These are phyloP conservation scores for Termitomyces sp. DNA, from an alignment of 768 basidiomycete genomes.

Conservation along the genomic window DNA sequence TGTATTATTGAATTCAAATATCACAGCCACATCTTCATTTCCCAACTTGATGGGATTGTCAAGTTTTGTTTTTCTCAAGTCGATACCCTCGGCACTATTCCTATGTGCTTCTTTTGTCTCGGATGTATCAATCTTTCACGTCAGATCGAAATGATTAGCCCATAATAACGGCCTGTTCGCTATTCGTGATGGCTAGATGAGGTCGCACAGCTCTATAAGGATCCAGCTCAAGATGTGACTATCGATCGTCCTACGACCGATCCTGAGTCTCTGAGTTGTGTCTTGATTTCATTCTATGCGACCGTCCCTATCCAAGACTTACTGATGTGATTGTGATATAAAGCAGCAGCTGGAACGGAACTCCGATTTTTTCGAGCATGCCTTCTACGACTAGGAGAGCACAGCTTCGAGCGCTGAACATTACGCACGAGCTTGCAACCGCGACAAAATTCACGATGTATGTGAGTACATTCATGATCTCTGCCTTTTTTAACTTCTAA, in stretches of 20 bases:
- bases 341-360: constrained; percentile 9
- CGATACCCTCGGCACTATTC: neutral
- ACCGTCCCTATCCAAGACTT: constrained; percentile 6
- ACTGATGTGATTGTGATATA: constrained; percentile 12
- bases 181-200: neutral
- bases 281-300: constrained; percentile 10
- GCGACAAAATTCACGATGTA: constrained; percentile 32
- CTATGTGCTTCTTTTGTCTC: constrained; percentile 5
- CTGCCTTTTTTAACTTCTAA: neutral
- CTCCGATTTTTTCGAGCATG: constrained; percentile 10
- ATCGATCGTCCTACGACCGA: constrained; percentile 11
- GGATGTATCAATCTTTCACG: neutral
- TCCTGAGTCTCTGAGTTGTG: constrained; percentile 11
- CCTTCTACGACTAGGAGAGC: constrained; percentile 35
- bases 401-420: constrained; percentile 38
- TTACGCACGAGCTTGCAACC: constrained; percentile 46
- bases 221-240: constrained; percentile 3
- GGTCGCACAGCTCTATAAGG: constrained; percentile 8
- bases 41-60: neutral
- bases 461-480: constrained; percentile 14
- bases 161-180: neutral
- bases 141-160: constrained; percentile 5
- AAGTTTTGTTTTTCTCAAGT: neutral
- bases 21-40: neutral
- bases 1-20: neutral